Conservation (phyloP, 352 stramenopile genomes). For the Phytophthora quininea region DNA sequence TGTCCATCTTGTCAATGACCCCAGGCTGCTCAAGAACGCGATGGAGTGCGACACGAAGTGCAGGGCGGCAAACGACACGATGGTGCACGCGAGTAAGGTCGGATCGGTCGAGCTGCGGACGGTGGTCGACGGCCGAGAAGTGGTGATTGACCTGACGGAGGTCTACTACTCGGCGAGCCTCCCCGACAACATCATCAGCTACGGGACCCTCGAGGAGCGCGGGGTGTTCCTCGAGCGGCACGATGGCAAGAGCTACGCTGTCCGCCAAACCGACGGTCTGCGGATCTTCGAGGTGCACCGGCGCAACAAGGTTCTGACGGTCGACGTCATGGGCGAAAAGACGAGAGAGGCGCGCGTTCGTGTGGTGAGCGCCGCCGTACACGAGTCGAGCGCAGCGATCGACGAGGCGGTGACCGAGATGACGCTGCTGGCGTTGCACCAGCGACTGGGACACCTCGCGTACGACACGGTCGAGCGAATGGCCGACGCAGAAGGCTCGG, state of each 20-base stretch:
- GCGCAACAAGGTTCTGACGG: neutral
- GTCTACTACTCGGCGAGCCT: no score
- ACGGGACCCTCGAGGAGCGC: neutral
- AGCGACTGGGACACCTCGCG: slow-evolving; percentile 3
- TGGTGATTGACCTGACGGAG: no score
- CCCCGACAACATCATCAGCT: no score
- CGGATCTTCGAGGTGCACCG: neutral
- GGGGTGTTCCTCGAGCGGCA: neutral
- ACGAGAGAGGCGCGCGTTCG: neutral
- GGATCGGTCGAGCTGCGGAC: neutral
- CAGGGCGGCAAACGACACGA: neutral
- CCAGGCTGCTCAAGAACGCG: neutral
- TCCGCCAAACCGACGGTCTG: neutral
- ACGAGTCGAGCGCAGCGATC: neutral
- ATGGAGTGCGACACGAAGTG: neutral
- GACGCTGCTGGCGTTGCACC: slow-evolving; percentile 7
- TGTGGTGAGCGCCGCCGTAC: neutral
- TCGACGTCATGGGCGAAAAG: neutral
- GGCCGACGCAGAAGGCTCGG: slow-evolving; percentile 2
- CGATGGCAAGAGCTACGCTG: neutral
- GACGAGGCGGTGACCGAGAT: neutral
- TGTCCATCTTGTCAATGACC: no score
- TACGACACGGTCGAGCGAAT: slow-evolving; percentile 15
- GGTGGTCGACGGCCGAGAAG: no score
- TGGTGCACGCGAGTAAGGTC: neutral